Evolutionary conservation across 331 rosid genomes (phyloP).

Genomic region (Phaseolus coccineus): DNA sequence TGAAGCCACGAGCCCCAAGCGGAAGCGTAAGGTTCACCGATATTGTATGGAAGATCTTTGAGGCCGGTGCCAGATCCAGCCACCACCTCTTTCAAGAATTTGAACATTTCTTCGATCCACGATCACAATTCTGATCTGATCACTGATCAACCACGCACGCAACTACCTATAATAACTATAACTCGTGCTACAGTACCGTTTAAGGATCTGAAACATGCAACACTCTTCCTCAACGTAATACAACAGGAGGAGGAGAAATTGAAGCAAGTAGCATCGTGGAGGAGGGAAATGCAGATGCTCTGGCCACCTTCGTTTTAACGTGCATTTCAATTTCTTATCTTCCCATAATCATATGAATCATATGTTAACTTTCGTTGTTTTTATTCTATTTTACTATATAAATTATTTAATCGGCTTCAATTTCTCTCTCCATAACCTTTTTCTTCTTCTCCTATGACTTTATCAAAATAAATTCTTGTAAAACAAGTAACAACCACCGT

Average conservation of each 20-base stretch:
- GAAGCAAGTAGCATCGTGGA: not conserved
- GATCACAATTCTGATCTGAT: conserved; percentile 37
- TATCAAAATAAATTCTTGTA: not conserved
- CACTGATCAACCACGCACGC: not conserved
- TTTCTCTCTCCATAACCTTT: not conserved
- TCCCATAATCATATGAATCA: not conserved
- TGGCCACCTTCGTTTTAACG: not conserved
- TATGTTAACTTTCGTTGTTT: not conserved
- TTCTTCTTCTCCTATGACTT: not conserved
- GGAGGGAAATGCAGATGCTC: conserved; percentile 21
- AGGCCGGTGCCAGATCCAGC: conserved; percentile 89
- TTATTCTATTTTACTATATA: not conserved
- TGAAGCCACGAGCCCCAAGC: conserved; percentile 99
- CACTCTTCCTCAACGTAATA: not conserved
- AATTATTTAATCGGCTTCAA: not conserved
- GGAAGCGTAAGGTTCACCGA: conserved; percentile 77
- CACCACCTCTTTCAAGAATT: conserved; percentile 86
- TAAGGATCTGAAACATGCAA: not conserved
- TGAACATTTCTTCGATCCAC: conserved; percentile 60
- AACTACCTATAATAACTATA: not conserved
- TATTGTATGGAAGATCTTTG: conserved; percentile 89
- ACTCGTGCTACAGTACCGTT: not conserved
- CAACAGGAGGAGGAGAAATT: conserved; percentile 7
- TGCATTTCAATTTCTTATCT: not conserved
- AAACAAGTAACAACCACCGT: not conserved